Base-by-base conservation (phyloP, 306 rosid species). In the Prunus campanulata region DNA sequence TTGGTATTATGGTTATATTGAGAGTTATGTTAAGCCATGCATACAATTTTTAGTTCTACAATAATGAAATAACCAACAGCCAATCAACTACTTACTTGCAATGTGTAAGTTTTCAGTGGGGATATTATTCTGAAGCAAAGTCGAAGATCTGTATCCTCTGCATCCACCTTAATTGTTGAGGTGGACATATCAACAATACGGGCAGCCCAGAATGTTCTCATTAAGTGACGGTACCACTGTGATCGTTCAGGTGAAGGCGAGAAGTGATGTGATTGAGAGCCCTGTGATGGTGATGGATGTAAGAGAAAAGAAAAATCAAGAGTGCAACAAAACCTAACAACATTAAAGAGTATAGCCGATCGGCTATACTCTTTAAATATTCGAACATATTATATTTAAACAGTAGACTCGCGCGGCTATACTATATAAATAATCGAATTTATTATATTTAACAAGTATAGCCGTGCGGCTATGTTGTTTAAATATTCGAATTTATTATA, bases 51-150 rank as follows among this genome's bases (percentile, higher is more conserved):
- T 1, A 55, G 22, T 63, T 15, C 44, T 46, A 32, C 10, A 16
- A 63, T 25, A 29, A 51, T 16, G 72, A 14, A 48, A 50, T 69
- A 71, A 49, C 42, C 16, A 55, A 72, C 46, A 82, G 55, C 39
- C 76, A 82, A 75, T 82, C 66, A 60, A 83, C 75, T 55, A 75
- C 69, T 85, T 74, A 95, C 99, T 97, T 95, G 97, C 81, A 95
- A 80, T 35, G 96, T 95, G 71, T 87, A 89, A 49, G 89, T 82
- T 78, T 92, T 95, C 67, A 84, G 78, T 10, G 99, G 99, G 72
- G 99, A 95, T 82, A 92, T 92, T 81, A 95, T 87, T 67, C 97
- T 90, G 81, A 95, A 95, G 90, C 99, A 95, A 80, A 95, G 97
- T 68, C 99, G 89, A 71, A 95, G 85, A 83, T 95, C 99, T 72